Evolutionary conservation across 495 filamentous ascomycete genomes (phyloP), one percentile per base, ranked within the genome.

Genomic region (Talaromyces borbonicus): DNA sequence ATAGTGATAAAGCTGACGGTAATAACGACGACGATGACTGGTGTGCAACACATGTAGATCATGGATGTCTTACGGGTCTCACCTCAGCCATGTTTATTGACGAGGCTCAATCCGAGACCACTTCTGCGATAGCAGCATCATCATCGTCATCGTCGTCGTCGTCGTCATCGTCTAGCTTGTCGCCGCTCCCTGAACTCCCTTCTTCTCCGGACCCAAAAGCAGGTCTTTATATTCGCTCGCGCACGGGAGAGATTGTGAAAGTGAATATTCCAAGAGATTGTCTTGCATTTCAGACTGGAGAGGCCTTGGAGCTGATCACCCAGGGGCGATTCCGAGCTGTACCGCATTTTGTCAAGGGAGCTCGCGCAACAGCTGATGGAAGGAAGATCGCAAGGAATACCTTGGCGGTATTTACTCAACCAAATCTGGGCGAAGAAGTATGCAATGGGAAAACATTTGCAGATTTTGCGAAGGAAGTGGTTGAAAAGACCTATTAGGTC

Each of bases 21-120:
- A n/a, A n/a, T n/a, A n/a, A n/a, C n/a, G 54, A 60, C n/a, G 80
- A 84, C 46, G 90, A 96, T 60, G 86, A 90, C 60, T 99, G 92
- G 92, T 99, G 92, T 62, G 85, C 89, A 3, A 95, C 88, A 2
- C 93, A 98, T 59, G 67, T 90, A 39, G 90, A 95, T 59, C 87
- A 95, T 52, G 88, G 90, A 40, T 96, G 92, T 60, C 70, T 98
- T 19, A 95, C 89, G 0, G 92, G 92, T 14, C 72, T 99, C 24
- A 99, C 93, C 1, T 88, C 84, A 5, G 88, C 90, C 31, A 92
- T 97, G 86, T 99, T 94, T 59, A 72, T 96, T 51, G 87, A 97
- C 59, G 90, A 97, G 64, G 63, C 71, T 9, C 56, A 57, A n/a
- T n/a, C n/a, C n/a, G n/a, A n/a, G n/a, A n/a, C n/a, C n/a, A n/a